phyloP scores from a whole-genome alignment of 2,329 filamentous ascomycete species.

The Rhinocladiella mackenziei region DNA sequence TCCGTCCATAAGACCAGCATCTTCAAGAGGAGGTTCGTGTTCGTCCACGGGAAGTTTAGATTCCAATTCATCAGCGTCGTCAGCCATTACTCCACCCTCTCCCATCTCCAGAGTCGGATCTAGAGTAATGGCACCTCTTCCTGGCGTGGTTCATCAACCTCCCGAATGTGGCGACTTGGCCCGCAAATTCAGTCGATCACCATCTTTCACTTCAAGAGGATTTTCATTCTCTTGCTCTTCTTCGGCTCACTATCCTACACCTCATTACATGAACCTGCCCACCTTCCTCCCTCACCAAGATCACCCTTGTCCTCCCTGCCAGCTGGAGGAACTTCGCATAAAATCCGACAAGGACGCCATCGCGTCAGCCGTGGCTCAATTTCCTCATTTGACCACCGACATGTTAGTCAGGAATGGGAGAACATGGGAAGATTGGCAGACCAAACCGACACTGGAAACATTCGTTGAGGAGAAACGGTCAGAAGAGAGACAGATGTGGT shows the following conservation, averaged over 20 bases:
- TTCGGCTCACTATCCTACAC: constrained; percentile 20
- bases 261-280: constrained; percentile 28
- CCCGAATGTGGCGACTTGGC: constrained; percentile 20
- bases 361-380: constrained; percentile 17
- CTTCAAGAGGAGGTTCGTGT: constrained; percentile 16
- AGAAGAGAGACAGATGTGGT: constrained; percentile 29
- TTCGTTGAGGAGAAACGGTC: constrained; percentile 28
- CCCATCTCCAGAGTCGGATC: constrained; percentile 16
- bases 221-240: constrained; percentile 29
- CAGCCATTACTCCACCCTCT: constrained; percentile 19
- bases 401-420: constrained; percentile 27
- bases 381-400: constrained; percentile 26
- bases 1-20: constrained; percentile 12
- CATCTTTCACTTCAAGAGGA: constrained; percentile 16
- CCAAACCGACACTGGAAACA: constrained; percentile 24
- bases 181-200: constrained; percentile 14
- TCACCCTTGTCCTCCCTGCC: constrained; percentile 29
- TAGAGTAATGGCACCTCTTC: constrained; percentile 22
- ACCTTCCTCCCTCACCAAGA: constrained; percentile 28
- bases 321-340: constrained; percentile 22
- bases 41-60: constrained; percentile 27
- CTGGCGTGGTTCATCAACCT: constrained; percentile 24
- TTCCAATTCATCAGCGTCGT: constrained; percentile 14
- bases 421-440: constrained; percentile 26
- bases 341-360: constrained; percentile 23